A percentile compares a stretch with the other conserved stretches of the same genome.
These are phyloP conservation scores for Lathyrus aphaca DNA, from an alignment of 306 rosid species.

Conservation along the genomic window DNA sequence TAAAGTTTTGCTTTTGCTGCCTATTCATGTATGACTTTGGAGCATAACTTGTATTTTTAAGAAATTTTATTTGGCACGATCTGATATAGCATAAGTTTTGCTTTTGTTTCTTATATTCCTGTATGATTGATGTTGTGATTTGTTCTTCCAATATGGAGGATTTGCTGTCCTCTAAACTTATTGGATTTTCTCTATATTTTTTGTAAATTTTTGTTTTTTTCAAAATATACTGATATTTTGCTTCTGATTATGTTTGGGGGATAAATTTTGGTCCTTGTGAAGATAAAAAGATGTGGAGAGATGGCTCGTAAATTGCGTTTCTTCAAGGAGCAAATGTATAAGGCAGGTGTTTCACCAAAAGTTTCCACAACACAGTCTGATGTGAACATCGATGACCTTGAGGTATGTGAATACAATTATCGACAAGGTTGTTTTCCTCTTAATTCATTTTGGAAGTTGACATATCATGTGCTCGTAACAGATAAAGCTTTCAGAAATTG, in stretches of 20 bases:
- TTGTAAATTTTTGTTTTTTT: background rate
- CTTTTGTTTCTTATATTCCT: background rate
- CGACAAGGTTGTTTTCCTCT: conserved; percentile 9
- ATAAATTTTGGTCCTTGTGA: conserved; percentile 35
- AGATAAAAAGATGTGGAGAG: conserved; percentile 95
- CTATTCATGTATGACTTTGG: conserved; percentile 16
- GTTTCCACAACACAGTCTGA: conserved; percentile 46
- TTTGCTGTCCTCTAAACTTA: conserved; percentile 27
- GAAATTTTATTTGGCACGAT: conserved; percentile 10
- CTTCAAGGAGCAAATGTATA: conserved; percentile 90
- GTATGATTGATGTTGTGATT: background rate
- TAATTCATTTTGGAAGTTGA: conserved; percentile 20
- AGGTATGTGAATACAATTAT: conserved; percentile 55
- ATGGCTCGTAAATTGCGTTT: conserved; percentile 90
- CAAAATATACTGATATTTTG: conserved; percentile 28
- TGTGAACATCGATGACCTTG: conserved; percentile 73
- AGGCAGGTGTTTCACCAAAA: conserved; percentile 71
- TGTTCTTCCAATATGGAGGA: conserved; percentile 14
- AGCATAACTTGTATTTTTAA: background rate
- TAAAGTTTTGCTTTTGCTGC: conserved; percentile 24
- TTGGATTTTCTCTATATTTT: conserved; percentile 20
- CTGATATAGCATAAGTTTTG: conserved; percentile 12
- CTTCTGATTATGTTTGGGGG: conserved; percentile 35
- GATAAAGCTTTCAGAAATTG: conserved; percentile 91
- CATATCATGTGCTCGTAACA: conserved; percentile 39